A percentile compares a stretch with the other conserved stretches of the same genome.
These are phyloP conservation scores for Sugiyamaella marilandica DNA, from an alignment of 805 yeast genomes.

Conservation along the genomic window DNA sequence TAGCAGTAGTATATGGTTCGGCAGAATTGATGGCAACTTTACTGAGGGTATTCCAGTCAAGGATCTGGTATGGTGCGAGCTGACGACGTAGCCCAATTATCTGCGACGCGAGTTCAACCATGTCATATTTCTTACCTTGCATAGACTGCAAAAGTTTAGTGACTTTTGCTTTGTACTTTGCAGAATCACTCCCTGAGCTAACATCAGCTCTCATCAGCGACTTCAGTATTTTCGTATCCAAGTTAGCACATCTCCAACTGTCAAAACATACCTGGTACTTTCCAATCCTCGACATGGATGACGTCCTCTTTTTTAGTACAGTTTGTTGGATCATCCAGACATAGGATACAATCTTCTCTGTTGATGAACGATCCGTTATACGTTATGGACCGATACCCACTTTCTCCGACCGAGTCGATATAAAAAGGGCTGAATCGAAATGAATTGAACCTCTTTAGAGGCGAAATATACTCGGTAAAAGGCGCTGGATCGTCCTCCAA, in stretches of 20 bases:
- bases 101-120: conserved; percentile 7
- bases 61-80: not conserved
- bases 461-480: conserved; percentile 18
- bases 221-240: not conserved
- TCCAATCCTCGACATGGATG: conserved; percentile 20
- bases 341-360: not conserved
- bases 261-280: conserved; percentile 13
- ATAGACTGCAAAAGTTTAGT: conserved; percentile 5
- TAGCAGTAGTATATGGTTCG: too few relatives aligned
- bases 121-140: conserved; percentile 5
- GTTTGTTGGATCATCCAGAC: not conserved
- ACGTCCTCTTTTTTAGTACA: not conserved
- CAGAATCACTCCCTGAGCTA: not conserved
- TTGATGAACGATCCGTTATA: conserved; percentile 10
- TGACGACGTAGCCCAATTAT: not conserved
- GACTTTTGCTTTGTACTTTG: conserved; percentile 7
- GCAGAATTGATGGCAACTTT: too few relatives aligned
- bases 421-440: conserved; percentile 25
- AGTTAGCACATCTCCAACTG: not conserved
- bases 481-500: not conserved
- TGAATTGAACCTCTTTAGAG: conserved; percentile 22
- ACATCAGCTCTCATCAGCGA: not conserved
- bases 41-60: conserved; percentile 4
- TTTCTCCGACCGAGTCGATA: conserved; percentile 7
- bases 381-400: conserved; percentile 20